phyloP scores from a whole-genome alignment of 441 rosid genomes.

The Gossypium schwendimanii region DNA sequence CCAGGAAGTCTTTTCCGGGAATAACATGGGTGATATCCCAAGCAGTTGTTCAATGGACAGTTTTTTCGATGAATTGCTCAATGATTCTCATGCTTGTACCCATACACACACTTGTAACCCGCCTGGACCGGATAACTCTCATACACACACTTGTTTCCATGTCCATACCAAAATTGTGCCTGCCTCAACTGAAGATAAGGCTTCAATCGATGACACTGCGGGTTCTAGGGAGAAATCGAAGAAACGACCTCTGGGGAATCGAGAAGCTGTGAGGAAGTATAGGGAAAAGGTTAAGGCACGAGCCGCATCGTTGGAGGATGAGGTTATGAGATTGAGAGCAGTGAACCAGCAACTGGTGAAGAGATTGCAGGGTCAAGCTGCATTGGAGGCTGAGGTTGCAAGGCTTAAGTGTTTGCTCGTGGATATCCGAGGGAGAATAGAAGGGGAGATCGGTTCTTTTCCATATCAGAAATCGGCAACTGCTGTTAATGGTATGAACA shows the following conservation, averaged over 20 bases:
- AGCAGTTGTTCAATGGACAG: constrained; percentile 67
- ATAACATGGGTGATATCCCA: constrained; percentile 56
- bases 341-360: constrained; percentile 77
- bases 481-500: constrained; percentile 30
- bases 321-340: constrained; percentile 58
- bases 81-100: constrained; percentile 75
- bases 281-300: constrained; percentile 96
- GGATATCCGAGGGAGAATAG: constrained; percentile 87
- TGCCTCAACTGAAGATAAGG: constrained; percentile 53
- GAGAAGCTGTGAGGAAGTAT: constrained; percentile 91
- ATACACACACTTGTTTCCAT: constrained; percentile 89
- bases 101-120: constrained; percentile 96
- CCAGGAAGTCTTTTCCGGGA: constrained; percentile 54
- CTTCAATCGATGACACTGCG: constrained; percentile 61
- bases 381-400: constrained; percentile 77
- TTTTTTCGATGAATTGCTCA: constrained; percentile 69
- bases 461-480: constrained; percentile 70
- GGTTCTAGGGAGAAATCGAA: constrained; percentile 57
- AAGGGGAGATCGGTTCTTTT: constrained; percentile 93
- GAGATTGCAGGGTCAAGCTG: constrained; percentile 85
- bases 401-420: constrained; percentile 97
- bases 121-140: constrained; percentile 84
- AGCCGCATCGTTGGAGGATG: constrained; percentile 86
- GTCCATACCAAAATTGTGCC: constrained; percentile 87
- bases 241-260: constrained; percentile 72